Evolutionary conservation across 345 rosid species (phyloP).

Genomic region (Leavenworthia alabamica): DNA sequence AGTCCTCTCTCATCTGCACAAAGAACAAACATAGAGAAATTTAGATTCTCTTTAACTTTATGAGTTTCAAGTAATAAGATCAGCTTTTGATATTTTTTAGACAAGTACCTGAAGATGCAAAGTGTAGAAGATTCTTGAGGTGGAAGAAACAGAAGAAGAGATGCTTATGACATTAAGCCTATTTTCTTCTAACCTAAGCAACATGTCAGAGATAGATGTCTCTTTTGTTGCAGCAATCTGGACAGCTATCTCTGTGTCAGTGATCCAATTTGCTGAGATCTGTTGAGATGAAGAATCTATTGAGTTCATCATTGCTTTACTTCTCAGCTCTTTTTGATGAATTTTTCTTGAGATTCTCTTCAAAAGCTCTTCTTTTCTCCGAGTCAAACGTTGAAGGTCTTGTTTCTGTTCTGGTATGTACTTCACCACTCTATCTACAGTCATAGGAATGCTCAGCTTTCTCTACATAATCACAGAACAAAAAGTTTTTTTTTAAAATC

Average conservation of each 20-base stretch:
- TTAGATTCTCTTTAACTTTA: not conserved
- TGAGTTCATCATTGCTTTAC: not conserved
- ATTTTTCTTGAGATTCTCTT: constrained; percentile 27
- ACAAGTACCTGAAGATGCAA: constrained; percentile 52
- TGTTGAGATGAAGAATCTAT: constrained; percentile 6
- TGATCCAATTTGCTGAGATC: constrained; percentile 37
- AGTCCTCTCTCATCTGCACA: constrained; percentile 8
- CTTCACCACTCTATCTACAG: constrained; percentile 36
- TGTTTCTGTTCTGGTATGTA: constrained; percentile 52
- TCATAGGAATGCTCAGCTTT: constrained; percentile 50
- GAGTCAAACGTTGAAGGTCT: constrained; percentile 32
- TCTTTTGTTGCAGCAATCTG: constrained; percentile 36
- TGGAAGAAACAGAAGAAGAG: constrained; percentile 52
- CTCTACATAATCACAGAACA: constrained; percentile 25
- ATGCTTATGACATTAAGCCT: constrained; percentile 40
- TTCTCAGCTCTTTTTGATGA: constrained; percentile 21
- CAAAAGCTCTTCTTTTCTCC: constrained; percentile 44
- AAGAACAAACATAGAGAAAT: not conserved
- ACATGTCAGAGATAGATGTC: constrained; percentile 35
- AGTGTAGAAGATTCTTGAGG: constrained; percentile 43
- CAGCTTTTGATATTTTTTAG: not conserved
- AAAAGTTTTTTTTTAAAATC: not conserved
- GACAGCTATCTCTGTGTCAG: constrained; percentile 41
- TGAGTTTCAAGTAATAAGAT: not conserved
- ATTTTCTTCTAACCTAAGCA: constrained; percentile 40